Conservation (phyloP, 1,284 basidiomycete genomes). For the Ustilago crameri region DNA sequence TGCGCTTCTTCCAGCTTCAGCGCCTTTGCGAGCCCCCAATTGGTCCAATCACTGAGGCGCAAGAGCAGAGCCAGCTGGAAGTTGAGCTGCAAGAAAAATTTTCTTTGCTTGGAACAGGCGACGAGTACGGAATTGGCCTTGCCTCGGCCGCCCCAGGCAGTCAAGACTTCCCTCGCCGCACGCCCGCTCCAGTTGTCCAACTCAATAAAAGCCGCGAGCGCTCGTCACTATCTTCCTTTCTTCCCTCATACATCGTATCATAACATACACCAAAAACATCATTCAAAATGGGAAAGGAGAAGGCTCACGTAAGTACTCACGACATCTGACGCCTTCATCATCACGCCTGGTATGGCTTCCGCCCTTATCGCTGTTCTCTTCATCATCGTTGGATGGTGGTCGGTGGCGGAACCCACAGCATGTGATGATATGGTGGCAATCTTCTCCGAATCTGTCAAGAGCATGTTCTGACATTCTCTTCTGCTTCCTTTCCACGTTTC, state of each 20-base stretch:
- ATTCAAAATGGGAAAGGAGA: conserved; percentile 63
- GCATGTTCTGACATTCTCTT: conserved; percentile 16
- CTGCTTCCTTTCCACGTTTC: no score
- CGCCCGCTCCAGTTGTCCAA: conserved; percentile 14
- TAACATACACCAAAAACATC: conserved; percentile 37
- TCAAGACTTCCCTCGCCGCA: conserved; percentile 1
- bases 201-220: conserved; percentile 30
- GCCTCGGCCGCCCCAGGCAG: background rate
- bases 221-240: conserved; percentile 33
- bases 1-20: conserved; percentile 31
- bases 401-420: background rate
- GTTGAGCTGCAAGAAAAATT: conserved; percentile 43
- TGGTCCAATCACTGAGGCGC: conserved; percentile 26
- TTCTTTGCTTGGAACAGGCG: conserved; percentile 35
- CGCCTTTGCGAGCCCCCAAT: conserved; percentile 3
- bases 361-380: conserved; percentile 1
- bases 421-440: background rate
- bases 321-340: background rate
- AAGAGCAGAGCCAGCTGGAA: conserved; percentile 32
- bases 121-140: conserved; percentile 3
- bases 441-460: background rate
- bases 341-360: background rate
- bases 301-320: conserved; percentile 54
- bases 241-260: conserved; percentile 53
- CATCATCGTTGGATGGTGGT: background rate